These are phyloP conservation scores for Mariannaea elegans DNA, from an alignment of 2,329 filamentous ascomycete species.

Conservation along the genomic window DNA sequence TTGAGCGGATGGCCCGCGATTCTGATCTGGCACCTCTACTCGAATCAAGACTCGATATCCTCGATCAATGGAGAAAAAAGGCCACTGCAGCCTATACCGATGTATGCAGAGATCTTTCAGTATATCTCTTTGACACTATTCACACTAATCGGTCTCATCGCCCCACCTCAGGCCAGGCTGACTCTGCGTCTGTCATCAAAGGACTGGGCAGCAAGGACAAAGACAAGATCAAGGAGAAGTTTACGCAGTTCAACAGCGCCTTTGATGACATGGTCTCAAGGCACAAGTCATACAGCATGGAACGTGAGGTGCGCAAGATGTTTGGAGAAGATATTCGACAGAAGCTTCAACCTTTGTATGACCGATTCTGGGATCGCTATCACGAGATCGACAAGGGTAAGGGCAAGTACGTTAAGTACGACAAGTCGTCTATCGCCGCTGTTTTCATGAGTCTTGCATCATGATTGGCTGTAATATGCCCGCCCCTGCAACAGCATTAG, in stretches of 20 bases:
- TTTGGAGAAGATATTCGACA: conserved; percentile 86
- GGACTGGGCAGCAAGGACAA: conserved; percentile 88
- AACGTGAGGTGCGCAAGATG: conserved; percentile 84
- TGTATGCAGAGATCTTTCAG: conserved; percentile 87
- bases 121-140: conserved; percentile 87
- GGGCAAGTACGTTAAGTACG: conserved; percentile 98
- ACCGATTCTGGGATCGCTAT: conserved; percentile 95
- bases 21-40: conserved; percentile 82
- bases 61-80: conserved; percentile 90
- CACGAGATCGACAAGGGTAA: conserved; percentile 98
- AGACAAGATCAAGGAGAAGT: conserved; percentile 96
- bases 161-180: conserved; percentile 78
- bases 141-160: conserved; percentile 82
- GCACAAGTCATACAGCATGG: conserved; percentile 88
- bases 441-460: conserved; percentile 63
- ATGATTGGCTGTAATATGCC: conserved; percentile 29
- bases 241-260: conserved; percentile 85
- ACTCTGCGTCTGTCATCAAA: conserved; percentile 87
- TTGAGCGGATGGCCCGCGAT: conserved; percentile 84
- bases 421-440: conserved; percentile 81
- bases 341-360: conserved; percentile 93
- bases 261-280: conserved; percentile 89
- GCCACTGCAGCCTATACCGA: conserved; percentile 84
- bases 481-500: not conserved
- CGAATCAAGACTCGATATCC: conserved; percentile 68